phyloP scores from a whole-genome alignment of 306 rosid genomes.

The Pyrus communis region DNA sequence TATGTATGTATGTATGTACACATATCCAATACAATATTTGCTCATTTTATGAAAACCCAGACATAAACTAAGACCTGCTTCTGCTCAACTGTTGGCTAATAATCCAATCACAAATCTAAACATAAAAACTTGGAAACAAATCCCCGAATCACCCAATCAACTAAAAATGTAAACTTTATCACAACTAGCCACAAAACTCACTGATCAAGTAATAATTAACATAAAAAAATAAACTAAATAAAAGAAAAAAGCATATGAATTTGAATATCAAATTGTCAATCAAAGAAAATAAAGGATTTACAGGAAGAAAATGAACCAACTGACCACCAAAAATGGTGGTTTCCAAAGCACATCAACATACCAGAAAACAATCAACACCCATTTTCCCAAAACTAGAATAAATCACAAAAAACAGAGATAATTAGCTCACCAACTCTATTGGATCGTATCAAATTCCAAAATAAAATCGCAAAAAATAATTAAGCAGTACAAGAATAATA shows the following conservation, averaged over 20 bases:
- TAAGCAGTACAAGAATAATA: neutral
- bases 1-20: no score
- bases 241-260: neutral
- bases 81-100: neutral
- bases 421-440: neutral
- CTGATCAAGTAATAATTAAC: neutral
- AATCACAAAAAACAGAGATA: neutral
- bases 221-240: neutral
- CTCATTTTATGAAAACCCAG: neutral
- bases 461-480: no score
- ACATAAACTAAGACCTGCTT: neutral
- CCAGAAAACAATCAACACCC: neutral
- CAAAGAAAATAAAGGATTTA: neutral
- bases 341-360: conserved; percentile 5
- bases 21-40: neutral
- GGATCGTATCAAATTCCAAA: neutral
- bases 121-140: neutral
- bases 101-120: neutral
- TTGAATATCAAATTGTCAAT: neutral
- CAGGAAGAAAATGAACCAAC: conserved; percentile 8
- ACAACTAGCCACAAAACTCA: neutral
- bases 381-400: neutral
- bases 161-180: neutral
- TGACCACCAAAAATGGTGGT: conserved; percentile 11
- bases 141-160: neutral